Base-by-base conservation (phyloP, 352 stramenopile genomes). In the Phytophthora pini region DNA sequence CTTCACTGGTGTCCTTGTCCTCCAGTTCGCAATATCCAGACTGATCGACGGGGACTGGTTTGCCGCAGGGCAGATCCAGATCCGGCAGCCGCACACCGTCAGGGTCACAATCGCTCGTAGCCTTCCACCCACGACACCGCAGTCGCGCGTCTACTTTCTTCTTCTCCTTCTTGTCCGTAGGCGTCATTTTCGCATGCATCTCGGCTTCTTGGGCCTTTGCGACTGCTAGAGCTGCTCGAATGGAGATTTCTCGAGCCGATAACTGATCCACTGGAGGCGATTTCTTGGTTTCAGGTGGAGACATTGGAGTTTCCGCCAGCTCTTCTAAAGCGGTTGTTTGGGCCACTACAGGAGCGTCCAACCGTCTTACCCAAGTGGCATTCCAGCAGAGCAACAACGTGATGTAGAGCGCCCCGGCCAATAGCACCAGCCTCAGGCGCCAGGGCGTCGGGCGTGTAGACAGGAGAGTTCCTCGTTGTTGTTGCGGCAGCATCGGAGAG, bases 21-120 rank as follows among this genome's bases (percentile, higher is more conserved):
- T 73, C 52, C 10, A 88, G 58, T 29, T 80, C 70, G 43, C 80
- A 89, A 54, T 84, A 89, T 5, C 74, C 80, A 7, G 72, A 56
- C 22, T 72, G 63, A 15, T 68, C 65, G 9, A 56, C n/a, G 2
- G 70, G 70, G 8, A 77, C 46, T 3, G 47, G 17, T 47, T 59
- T 54, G 17, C 65, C 58, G 17, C 70, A 77, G 0, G 59, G 29
- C 17, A 55, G 27, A 29, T 77, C 65, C 12, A 53, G 22, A 32
- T 47, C 29, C n/a, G 60, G 52, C 3, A 49, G 34, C n/a, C 70
- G 51, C 12, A 26, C 12, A 4, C 65, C 70, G 17, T 70, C 41
- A 13, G 70, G 60, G 12, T 62, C 39, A 44, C 70, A 77, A 12
- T 63, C 60, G 15, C 40, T 20, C 4, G 70, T 77, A 26, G 61